Evolutionary conservation across 176 grass and related monocot species (phyloP).

Genomic region (Rhynchospora pubera): DNA sequence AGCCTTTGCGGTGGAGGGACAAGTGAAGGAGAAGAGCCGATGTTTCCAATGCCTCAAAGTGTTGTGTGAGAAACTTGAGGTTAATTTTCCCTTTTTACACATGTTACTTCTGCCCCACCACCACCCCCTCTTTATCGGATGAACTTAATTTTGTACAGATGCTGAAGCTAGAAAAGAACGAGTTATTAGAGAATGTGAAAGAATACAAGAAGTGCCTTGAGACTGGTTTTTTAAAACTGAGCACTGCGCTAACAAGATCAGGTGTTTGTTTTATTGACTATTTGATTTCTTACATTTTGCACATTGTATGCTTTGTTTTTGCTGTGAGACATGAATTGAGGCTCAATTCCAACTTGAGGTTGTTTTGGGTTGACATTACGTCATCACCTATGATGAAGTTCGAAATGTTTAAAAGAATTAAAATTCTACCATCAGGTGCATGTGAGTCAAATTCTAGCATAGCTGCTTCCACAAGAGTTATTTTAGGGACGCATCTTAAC

Average conservation of each 20-base stretch:
- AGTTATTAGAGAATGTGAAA: constrained; percentile 43
- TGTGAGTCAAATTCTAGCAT: not conserved
- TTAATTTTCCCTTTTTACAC: not conserved
- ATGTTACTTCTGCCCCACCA: not conserved
- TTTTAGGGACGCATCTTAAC: not conserved
- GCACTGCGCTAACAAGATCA: constrained; percentile 31
- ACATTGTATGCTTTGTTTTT: not conserved
- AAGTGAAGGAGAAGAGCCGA: constrained; percentile 84
- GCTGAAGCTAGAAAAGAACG: constrained; percentile 56
- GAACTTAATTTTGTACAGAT: constrained; percentile 34
- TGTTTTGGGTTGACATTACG: not conserved
- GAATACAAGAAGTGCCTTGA: constrained; percentile 41
- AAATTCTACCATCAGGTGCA: not conserved
- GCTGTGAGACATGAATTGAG: not conserved
- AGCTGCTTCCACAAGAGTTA: not conserved
- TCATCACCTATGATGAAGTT: not conserved
- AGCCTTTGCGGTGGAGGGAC: constrained; percentile 95
- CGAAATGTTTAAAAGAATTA: not conserved
- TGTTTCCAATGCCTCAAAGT: constrained; percentile 58
- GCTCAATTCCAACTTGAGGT: not conserved
- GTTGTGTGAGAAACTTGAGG: constrained; percentile 67
- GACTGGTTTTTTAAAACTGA: constrained; percentile 48
- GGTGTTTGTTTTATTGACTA: constrained; percentile 20
- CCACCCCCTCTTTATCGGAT: not conserved
- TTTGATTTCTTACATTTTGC: not conserved